Conservation (phyloP, 148 eudicot species). For the Vaccinium darrowii region DNA sequence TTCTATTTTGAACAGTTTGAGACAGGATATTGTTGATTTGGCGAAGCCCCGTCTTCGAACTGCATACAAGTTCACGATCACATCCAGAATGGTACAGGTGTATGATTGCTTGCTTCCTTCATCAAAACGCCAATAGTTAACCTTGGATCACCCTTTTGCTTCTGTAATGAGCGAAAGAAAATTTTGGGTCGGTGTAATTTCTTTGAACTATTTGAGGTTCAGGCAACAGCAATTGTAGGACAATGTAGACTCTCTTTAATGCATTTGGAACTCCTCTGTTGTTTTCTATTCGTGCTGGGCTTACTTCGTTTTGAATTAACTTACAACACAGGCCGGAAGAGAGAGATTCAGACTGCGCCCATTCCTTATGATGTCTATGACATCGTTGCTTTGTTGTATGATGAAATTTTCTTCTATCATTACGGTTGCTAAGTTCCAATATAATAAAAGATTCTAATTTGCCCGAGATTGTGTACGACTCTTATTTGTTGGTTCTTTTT, state of each 20-base stretch:
- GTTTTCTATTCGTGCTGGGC: not conserved
- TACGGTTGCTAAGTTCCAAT: not conserved
- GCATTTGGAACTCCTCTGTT: not conserved
- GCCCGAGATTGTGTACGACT: not conserved
- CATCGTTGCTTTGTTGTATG: too few relatives aligned
- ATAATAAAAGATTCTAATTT: not conserved
- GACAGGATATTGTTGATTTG: conserved; percentile 76
- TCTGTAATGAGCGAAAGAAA: not conserved
- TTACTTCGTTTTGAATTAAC: not conserved
- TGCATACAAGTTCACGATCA: conserved; percentile 63
- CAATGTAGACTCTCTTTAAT: not conserved
- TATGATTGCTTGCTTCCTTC: conserved; percentile 94
- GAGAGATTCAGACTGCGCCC: too few relatives aligned
- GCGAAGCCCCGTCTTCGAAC: conserved; percentile 74
- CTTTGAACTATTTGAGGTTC: not conserved
- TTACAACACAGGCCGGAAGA: too few relatives aligned
- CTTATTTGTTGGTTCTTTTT: too few relatives aligned
- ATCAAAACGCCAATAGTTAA: conserved; percentile 29
- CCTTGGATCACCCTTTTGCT: not conserved
- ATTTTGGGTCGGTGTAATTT: not conserved
- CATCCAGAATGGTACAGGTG: conserved; percentile 78
- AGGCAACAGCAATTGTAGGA: not conserved
- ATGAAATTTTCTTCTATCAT: too few relatives aligned
- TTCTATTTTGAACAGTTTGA: conserved; percentile 52
- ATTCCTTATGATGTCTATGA: too few relatives aligned